phyloP scores from a whole-genome alignment of 331 rosid genomes.

The Pyrus hybrid region DNA sequence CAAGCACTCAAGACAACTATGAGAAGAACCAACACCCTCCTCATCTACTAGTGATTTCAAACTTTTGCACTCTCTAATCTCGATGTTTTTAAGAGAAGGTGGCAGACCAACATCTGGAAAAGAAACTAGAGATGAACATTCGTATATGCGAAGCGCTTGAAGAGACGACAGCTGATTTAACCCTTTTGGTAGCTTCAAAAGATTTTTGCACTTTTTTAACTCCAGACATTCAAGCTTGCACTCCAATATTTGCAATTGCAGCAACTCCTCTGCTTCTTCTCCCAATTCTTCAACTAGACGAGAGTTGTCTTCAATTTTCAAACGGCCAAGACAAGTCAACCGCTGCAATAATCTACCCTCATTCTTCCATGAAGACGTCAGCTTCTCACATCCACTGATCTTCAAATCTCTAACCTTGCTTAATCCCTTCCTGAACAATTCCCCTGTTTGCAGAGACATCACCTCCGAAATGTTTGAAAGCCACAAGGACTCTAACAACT shows the following conservation, averaged over 20 bases:
- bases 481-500: neutral
- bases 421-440: neutral
- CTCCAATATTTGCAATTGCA: neutral
- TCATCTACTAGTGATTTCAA: neutral
- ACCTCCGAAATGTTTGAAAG: slow-evolving; percentile 3
- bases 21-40: neutral
- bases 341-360: too few species aligned
- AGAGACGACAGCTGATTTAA: neutral
- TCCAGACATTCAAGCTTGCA: neutral
- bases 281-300: neutral
- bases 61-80: neutral
- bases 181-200: neutral
- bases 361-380: too few species aligned
- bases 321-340: neutral
- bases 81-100: slow-evolving; percentile 1
- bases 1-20: slow-evolving; percentile 6
- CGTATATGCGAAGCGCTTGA: neutral
- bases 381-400: neutral
- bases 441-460: neutral
- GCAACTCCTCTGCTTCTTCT: neutral
- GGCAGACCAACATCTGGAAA: slow-evolving; percentile 11
- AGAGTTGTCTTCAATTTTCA: neutral
- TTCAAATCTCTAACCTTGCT: neutral
- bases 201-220: neutral
- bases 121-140: neutral